Percentiles rank a stretch among this genome's conserved stretches.
Conservation (phyloP, 192 early-diverging fungal species). For the Coemansia sp. region DNA sequence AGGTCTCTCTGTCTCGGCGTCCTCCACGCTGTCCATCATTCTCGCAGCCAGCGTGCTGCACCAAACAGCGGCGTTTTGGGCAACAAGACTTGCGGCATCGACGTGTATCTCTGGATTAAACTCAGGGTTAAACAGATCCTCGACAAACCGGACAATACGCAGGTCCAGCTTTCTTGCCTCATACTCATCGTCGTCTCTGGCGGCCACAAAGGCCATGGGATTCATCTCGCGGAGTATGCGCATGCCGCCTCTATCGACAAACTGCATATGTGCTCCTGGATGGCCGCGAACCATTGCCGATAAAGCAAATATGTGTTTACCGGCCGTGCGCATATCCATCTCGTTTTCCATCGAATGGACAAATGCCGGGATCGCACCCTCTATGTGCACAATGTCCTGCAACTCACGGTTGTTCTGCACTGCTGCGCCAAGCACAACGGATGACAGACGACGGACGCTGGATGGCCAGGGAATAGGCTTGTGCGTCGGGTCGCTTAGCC, state of each 20-base stretch:
- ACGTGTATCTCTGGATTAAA: conserved; percentile 16
- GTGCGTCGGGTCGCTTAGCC: conserved; percentile 31
- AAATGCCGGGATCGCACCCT: conserved; percentile 24
- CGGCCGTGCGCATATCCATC: conserved; percentile 10
- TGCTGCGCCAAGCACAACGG: conserved; percentile 54
- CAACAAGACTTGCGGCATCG: neutral
- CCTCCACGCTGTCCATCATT: conserved; percentile 15
- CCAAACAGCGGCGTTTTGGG: conserved; percentile 29
- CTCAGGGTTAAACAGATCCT: conserved; percentile 45
- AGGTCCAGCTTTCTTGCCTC: conserved; percentile 25
- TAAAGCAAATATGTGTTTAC: conserved; percentile 46
- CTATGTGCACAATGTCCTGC: conserved; percentile 15
- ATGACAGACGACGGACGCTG: conserved; percentile 40
- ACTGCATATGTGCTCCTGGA: conserved; percentile 31
- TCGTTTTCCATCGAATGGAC: conserved; percentile 20
- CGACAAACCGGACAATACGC: conserved; percentile 35
- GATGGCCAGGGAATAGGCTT: conserved; percentile 12
- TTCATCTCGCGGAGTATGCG: conserved; percentile 16
- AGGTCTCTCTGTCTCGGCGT: conserved; percentile 1
- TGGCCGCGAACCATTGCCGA: conserved; percentile 45
- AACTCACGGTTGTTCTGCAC: conserved; percentile 54
- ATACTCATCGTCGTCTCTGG: conserved; percentile 2
- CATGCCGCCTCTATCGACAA: conserved; percentile 29
- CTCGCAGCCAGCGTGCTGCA: conserved; percentile 24
- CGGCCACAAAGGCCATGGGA: conserved; percentile 2